Evolutionary conservation across 2,329 filamentous ascomycete species (phyloP), one percentile per base, ranked within the genome.

Genomic region (Graphium sp.): DNA sequence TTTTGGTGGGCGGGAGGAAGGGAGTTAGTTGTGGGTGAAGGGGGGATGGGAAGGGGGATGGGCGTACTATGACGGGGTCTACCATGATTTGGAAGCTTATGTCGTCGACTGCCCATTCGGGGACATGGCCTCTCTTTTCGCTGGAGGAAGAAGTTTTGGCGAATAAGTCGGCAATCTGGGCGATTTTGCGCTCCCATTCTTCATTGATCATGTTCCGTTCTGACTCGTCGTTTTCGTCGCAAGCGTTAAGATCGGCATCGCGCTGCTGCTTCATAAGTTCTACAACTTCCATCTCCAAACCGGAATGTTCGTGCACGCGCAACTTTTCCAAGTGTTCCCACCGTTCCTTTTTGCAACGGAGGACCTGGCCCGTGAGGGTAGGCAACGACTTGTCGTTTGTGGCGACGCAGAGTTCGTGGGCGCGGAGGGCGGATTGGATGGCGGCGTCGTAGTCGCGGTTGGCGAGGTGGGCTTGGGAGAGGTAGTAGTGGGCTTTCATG

Each of bases 401-500:
- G 14, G 56, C 54, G 12, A 73, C 58, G 48, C 78, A 84, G 5
- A 77, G 53, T 4, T 67, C 55, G 51, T 93, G 91, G 7, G 87
- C 87, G 21, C 56, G 62, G 15, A 75, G 56, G 1, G 80, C 82
- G 33, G 70, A 71, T 1, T 60, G 52, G 10, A 91, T 62, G 0
- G 85, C 84, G 43, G 76, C 76, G 33, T 37, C 38, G 19, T 27
- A 27, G 38, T 78, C 69, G 28, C 70, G 60, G 2, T 92, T 62
- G 1, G 66, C 65, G n/a, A 92, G 59, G 38, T 91, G 74, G 1
- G 85, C 83, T 51, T 92, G 79, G 4, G 82, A 74, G 16, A 92
- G 66, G 46, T 84, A 81, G 50, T 78, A 91, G 44, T 73, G 69
- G 6, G 80, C 83, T 53, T 95, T 95, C 57, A 91, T 75, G 41